These are phyloP conservation scores for Cladosporium cucumerinum DNA, from an alignment of 2,329 filamentous ascomycete species.

Conservation along the genomic window DNA sequence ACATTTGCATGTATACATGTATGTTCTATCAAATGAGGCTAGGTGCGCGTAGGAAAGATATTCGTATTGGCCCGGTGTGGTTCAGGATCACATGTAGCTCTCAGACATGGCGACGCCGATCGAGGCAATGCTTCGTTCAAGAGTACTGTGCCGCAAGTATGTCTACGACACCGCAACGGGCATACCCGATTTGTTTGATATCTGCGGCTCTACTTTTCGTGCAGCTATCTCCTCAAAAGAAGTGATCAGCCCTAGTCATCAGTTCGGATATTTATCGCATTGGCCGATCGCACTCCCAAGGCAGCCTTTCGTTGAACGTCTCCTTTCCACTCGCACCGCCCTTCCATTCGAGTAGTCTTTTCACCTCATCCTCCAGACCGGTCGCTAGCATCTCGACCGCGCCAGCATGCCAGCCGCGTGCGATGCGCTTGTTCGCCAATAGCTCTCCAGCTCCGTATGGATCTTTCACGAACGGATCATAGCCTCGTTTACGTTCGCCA, in stretches of 20 bases:
- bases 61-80: background rate
- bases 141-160: background rate
- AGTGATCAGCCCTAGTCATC: background rate
- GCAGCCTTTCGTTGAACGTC: conserved; percentile 26
- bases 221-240: background rate
- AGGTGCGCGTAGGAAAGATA: background rate
- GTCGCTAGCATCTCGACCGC: conserved; percentile 13
- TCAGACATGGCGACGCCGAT: background rate
- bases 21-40: background rate
- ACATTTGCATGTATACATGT: background rate
- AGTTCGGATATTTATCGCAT: background rate
- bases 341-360: conserved; percentile 28
- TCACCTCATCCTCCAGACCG: conserved; percentile 25
- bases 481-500: conserved; percentile 39
- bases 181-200: background rate
- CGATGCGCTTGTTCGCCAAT: conserved; percentile 39
- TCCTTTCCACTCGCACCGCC: conserved; percentile 29
- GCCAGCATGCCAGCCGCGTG: conserved; percentile 38
- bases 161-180: background rate
- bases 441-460: conserved; percentile 37
- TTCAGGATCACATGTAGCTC: background rate
- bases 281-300: conserved; percentile 23
- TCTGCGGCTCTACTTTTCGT: background rate
- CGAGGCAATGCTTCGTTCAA: background rate
- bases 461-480: conserved; percentile 39